Percentiles rank a stretch among this genome's conserved stretches.
These are phyloP conservation scores for Leucoagaricus sp. DNA, from an alignment of 1,284 basidiomycete species.

Conservation along the genomic window DNA sequence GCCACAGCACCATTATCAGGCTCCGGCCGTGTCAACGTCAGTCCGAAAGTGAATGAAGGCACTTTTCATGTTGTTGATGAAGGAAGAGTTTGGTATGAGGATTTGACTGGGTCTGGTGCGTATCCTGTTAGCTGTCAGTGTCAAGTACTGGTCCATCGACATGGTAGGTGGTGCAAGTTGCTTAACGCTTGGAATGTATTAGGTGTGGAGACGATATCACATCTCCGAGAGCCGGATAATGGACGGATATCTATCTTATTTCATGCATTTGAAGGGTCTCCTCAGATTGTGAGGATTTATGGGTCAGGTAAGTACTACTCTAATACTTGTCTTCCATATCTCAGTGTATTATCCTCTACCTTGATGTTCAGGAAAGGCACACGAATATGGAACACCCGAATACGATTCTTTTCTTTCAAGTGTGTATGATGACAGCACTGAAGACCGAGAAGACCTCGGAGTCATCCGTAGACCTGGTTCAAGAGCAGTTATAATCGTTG, in stretches of 20 bases:
- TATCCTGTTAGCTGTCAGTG: slow-evolving; percentile 7
- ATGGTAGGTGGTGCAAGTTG: background rate
- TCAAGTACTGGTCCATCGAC: no score
- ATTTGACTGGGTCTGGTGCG: slow-evolving; percentile 57
- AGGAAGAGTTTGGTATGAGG: slow-evolving; percentile 59
- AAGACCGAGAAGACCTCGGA: background rate
- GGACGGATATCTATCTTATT: slow-evolving; percentile 57
- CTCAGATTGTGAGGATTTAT: slow-evolving; percentile 51
- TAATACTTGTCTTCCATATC: background rate
- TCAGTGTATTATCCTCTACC: background rate
- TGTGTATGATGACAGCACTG: background rate
- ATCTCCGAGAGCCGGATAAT: slow-evolving; percentile 51
- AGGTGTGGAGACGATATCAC: slow-evolving; percentile 63
- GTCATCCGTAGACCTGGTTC: slow-evolving; percentile 45
- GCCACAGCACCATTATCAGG: slow-evolving; percentile 50
- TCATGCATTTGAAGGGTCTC: slow-evolving; percentile 55
- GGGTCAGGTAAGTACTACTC: slow-evolving; percentile 43
- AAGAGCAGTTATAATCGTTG: slow-evolving; percentile 49
- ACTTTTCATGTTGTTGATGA: slow-evolving; percentile 53
- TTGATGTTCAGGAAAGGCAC: slow-evolving; percentile 38
- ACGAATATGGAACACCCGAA: slow-evolving; percentile 54
- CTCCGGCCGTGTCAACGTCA: slow-evolving; percentile 56
- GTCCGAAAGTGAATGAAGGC: slow-evolving; percentile 49
- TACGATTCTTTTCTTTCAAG: slow-evolving; percentile 47
- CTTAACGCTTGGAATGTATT: background rate